Evolutionary conservation across 176 grass and related monocot species (phyloP).

Genomic region (Musa troglodytarum): DNA sequence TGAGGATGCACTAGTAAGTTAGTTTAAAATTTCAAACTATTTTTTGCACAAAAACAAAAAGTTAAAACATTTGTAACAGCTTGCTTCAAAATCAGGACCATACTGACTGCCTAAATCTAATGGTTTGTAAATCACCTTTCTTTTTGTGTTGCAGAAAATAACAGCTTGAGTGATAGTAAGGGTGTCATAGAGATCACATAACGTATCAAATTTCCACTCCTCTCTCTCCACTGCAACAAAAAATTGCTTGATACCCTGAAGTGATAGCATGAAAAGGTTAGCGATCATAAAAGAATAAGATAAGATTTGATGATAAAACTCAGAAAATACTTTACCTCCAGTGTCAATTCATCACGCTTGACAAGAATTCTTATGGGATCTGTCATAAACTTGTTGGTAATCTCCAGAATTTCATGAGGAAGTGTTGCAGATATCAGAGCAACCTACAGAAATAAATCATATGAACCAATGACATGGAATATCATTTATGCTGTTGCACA

Average conservation of each 20-base stretch:
- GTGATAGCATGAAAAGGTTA: constrained; percentile 2
- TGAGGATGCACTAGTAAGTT: too few relatives aligned
- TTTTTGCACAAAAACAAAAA: not conserved
- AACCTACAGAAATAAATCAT: constrained; percentile 38
- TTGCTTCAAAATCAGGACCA: not conserved
- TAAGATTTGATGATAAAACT: not conserved
- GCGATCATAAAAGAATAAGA: not conserved
- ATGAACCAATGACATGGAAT: not conserved
- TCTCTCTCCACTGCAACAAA: constrained; percentile 96
- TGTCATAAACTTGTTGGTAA: constrained; percentile 94
- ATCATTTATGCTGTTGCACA: not conserved
- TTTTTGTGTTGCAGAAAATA: constrained; percentile 96
- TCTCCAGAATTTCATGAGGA: constrained; percentile 87
- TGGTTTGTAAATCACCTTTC: constrained; percentile 40
- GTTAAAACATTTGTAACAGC: not conserved
- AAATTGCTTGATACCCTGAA: constrained; percentile 92
- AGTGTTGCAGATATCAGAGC: constrained; percentile 72
- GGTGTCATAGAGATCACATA: constrained; percentile 96
- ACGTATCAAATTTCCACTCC: constrained; percentile 96
- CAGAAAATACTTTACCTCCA: constrained; percentile 56
- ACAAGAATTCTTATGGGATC: constrained; percentile 87
- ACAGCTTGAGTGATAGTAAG: constrained; percentile 95
- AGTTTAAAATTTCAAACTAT: too few relatives aligned
- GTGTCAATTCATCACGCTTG: constrained; percentile 94
- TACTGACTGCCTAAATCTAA: not conserved